phyloP scores from a whole-genome alignment of 73 alveolate species.

The Breviolum minutum region DNA sequence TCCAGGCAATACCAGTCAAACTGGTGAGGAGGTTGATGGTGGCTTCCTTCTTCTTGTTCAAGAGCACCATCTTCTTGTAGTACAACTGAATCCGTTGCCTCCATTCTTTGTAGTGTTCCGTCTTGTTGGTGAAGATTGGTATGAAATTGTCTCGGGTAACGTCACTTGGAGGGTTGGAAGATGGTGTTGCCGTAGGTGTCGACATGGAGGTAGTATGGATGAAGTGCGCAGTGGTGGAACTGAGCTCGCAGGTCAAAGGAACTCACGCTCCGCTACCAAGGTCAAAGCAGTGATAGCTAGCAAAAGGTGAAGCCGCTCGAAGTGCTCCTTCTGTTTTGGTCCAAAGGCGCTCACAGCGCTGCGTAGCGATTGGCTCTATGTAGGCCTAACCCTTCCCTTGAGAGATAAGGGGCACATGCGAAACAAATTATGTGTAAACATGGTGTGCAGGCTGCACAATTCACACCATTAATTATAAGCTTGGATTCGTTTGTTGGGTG shows the following conservation, averaged over 20 bases:
- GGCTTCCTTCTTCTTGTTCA: not conserved
- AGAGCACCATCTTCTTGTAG: not conserved
- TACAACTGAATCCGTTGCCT: not conserved
- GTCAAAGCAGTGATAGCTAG: not conserved
- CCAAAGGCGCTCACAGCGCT: too few relatives aligned
- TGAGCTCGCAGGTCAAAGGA: too few relatives aligned
- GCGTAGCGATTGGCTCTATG: too few relatives aligned
- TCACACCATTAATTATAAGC: too few relatives aligned
- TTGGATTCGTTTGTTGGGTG: too few relatives aligned
- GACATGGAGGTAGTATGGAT: not conserved
- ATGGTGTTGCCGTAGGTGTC: not conserved
- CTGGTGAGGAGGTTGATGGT: conserved; percentile 7
- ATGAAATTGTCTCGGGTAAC: not conserved
- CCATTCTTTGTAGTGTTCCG: not conserved
- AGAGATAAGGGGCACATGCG: too few relatives aligned
- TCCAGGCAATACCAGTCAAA: not conserved
- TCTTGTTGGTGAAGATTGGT: not conserved
- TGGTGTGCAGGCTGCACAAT: too few relatives aligned
- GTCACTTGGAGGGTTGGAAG: not conserved
- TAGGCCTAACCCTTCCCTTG: too few relatives aligned
- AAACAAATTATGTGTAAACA: too few relatives aligned
- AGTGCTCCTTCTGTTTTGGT: too few relatives aligned
- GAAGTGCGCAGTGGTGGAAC: not conserved
- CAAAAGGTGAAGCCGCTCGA: not conserved
- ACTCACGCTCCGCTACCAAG: conserved; percentile 6